Conservation (phyloP, 164 flowering plant species). For the Aristolochia californica region DNA sequence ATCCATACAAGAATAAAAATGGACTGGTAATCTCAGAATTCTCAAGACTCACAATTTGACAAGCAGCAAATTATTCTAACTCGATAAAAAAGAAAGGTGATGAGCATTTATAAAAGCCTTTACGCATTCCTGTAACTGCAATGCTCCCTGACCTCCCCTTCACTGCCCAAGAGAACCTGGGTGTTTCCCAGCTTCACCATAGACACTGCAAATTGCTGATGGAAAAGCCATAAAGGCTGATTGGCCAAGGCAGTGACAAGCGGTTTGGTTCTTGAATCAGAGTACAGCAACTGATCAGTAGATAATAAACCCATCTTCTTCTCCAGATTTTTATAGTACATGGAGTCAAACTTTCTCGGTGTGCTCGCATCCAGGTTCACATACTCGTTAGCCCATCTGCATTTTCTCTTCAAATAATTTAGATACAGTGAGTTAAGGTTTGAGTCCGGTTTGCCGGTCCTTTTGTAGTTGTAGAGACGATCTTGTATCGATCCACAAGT, state of each 20-base stretch:
- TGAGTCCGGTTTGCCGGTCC: slow-evolving; percentile 40
- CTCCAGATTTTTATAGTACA: slow-evolving; percentile 49
- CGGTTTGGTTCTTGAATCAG: slow-evolving; percentile 42
- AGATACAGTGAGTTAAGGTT: slow-evolving; percentile 31
- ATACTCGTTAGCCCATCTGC: slow-evolving; percentile 51
- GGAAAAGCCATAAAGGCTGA: slow-evolving; percentile 24
- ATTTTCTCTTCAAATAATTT: slow-evolving; percentile 53
- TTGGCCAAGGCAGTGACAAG: slow-evolving; percentile 31
- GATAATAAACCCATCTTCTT: slow-evolving; percentile 45
- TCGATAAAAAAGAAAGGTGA: not conserved
- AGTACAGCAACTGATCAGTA: slow-evolving; percentile 46
- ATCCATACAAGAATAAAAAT: too few relatives aligned
- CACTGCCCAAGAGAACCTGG: slow-evolving; percentile 35
- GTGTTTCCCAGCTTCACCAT: slow-evolving; percentile 66
- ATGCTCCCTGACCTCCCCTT: slow-evolving; percentile 49
- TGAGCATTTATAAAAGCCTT: not conserved
- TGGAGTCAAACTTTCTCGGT: slow-evolving; percentile 43
- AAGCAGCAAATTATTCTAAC: not conserved
- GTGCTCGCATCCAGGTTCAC: slow-evolving; percentile 59
- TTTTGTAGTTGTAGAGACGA: slow-evolving; percentile 42
- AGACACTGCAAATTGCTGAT: slow-evolving; percentile 48
- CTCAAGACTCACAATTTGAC: not conserved
- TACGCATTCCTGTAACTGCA: slow-evolving; percentile 44
- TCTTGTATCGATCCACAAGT: slow-evolving; percentile 44
- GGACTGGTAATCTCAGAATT: not conserved